These are phyloP conservation scores for Spongiforma sp. DNA, from an alignment of 1,284 basidiomycete genomes.

Conservation along the genomic window DNA sequence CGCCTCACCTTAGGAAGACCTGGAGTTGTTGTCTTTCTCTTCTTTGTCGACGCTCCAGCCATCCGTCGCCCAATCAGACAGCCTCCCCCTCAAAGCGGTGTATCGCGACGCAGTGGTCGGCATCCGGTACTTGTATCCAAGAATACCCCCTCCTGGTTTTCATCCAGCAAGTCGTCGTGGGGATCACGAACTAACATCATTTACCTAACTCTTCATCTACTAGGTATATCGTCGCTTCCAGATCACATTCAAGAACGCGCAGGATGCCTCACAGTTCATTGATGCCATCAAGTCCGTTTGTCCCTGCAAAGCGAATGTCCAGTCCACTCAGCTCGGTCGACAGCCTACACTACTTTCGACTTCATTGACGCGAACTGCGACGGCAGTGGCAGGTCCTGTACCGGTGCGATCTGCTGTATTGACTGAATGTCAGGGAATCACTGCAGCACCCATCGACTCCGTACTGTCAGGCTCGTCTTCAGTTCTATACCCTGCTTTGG, in stretches of 20 bases:
- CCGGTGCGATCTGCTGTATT: not conserved
- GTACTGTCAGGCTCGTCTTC: slow-evolving; percentile 1
- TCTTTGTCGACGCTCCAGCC: slow-evolving; percentile 38
- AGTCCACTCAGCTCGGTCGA: slow-evolving; percentile 22
- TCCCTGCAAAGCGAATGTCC: slow-evolving; percentile 67
- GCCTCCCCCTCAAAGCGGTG: slow-evolving; percentile 75
- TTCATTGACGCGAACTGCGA: slow-evolving; percentile 23
- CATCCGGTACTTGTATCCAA: slow-evolving; percentile 69
- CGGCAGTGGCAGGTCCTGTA: slow-evolving; percentile 10
- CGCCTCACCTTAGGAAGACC: slow-evolving; percentile 64
- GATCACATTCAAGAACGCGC: slow-evolving; percentile 61
- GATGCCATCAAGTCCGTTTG: slow-evolving; percentile 67
- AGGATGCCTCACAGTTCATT: slow-evolving; percentile 59
- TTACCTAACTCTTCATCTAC: slow-evolving; percentile 13
- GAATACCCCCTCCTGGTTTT: slow-evolving; percentile 40
- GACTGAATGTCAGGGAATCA: slow-evolving; percentile 11
- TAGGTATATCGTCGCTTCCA: slow-evolving; percentile 77
- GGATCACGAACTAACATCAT: not conserved
- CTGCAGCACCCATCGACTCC: slow-evolving; percentile 2
- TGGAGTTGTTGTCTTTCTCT: slow-evolving; percentile 72
- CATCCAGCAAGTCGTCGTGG: slow-evolving; percentile 43
- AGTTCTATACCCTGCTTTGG: not conserved
- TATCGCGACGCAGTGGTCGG: slow-evolving; percentile 75
- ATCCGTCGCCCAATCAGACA: slow-evolving; percentile 35
- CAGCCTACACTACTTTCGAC: slow-evolving; percentile 25